A percentile compares a stretch with the other conserved stretches of the same genome.
phyloP scores from a whole-genome alignment of 1,139 yeast genomes.

The Pichia sp. region DNA sequence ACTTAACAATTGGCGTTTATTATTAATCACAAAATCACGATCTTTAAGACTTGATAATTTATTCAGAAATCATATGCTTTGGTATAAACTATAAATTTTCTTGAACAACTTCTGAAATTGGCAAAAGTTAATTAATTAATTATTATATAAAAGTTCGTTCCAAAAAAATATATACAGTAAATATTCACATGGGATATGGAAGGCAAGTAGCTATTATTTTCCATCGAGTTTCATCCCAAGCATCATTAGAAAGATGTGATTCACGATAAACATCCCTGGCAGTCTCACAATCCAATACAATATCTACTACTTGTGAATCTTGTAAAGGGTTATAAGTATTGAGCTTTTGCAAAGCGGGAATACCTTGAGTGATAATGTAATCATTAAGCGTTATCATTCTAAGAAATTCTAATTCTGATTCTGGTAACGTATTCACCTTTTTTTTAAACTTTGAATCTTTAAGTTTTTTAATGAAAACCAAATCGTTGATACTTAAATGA shows the following conservation, averaged over 20 bases:
- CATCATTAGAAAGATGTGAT: conserved; percentile 14
- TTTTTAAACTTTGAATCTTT: conserved; percentile 21
- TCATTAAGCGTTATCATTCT: conserved; percentile 30
- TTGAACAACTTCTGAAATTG: no score
- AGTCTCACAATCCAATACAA: conserved; percentile 16
- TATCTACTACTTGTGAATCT: no score
- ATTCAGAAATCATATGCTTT: no score
- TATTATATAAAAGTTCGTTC: no score
- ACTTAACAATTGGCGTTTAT: no score
- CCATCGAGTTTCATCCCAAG: conserved; percentile 24
- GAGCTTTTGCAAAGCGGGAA: conserved; percentile 16
- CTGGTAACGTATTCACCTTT: conserved; percentile 18
- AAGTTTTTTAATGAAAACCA: conserved; percentile 19
- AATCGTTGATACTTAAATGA: conserved; percentile 17
- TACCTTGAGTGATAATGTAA: conserved; percentile 25
- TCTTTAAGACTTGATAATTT: no score
- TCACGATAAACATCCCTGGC: conserved; percentile 19
- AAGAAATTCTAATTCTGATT: conserved; percentile 29
- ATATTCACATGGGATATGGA: background rate
- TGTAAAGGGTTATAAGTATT: conserved; percentile 19
- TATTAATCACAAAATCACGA: no score
- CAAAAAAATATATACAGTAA: background rate
- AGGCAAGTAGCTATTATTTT: conserved; percentile 14
- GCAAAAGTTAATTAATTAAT: no score
- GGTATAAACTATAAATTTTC: no score